phyloP scores from a whole-genome alignment of 768 basidiomycete genomes.

The Epithele typhae region DNA sequence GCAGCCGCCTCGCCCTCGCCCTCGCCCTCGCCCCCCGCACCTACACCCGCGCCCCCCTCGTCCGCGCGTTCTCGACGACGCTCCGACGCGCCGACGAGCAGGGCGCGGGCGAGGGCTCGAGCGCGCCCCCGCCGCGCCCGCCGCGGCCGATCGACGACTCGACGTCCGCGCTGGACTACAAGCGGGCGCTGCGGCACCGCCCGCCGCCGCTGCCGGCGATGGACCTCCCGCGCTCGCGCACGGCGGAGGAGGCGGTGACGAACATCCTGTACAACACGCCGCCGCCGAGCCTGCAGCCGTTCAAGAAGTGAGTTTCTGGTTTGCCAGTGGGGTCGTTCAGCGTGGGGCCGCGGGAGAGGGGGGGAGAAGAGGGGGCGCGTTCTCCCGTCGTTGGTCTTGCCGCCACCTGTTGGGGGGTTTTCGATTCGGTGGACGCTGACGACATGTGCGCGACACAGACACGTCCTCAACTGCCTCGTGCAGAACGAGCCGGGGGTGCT shows the following conservation, averaged over 20 bases:
- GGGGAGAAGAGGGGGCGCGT: too few species aligned
- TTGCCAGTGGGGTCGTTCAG: background rate
- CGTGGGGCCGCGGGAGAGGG: background rate
- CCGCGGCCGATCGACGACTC: slow-evolving; percentile 86
- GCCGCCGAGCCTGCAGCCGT: slow-evolving; percentile 85
- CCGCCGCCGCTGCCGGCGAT: slow-evolving; percentile 85
- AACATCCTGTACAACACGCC: slow-evolving; percentile 98
- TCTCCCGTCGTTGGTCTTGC: too few species aligned
- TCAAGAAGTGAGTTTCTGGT: slow-evolving; percentile 69
- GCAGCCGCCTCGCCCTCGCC: slow-evolving; percentile 5
- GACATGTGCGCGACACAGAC: slow-evolving; percentile 42
- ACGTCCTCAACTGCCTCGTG: slow-evolving; percentile 94
- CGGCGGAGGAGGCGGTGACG: slow-evolving; percentile 94
- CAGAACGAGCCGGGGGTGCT: slow-evolving; percentile 99
- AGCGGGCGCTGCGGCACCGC: slow-evolving; percentile 64
- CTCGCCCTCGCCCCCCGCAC: background rate
- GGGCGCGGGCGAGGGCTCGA: slow-evolving; percentile 13
- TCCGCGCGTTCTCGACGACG: slow-evolving; percentile 7
- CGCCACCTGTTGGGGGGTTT: too few species aligned
- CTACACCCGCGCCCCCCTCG: slow-evolving; percentile 7
- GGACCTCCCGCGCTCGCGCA: slow-evolving; percentile 78
- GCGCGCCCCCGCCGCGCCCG: slow-evolving; percentile 49
- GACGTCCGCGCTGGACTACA: slow-evolving; percentile 93
- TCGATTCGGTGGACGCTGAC: background rate
- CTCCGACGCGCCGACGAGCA: too few species aligned